Evolutionary conservation across 2,329 filamentous ascomycete species (phyloP).

Genomic region (Tolypocladium inflatum): DNA sequence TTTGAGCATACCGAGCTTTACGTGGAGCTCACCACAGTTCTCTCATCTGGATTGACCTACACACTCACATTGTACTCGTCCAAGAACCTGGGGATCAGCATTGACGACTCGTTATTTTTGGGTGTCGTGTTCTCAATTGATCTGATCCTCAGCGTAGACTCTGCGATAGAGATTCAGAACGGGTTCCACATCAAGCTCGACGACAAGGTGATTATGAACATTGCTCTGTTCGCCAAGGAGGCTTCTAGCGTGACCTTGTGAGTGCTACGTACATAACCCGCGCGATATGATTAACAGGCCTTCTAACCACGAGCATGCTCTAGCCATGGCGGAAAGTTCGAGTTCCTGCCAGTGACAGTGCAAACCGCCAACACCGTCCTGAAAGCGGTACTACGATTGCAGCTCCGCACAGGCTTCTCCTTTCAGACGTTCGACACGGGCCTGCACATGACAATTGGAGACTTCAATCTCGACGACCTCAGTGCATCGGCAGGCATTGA

Average conservation of each 20-base stretch:
- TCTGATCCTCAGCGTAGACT: conserved; percentile 38
- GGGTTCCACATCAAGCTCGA: conserved; percentile 48
- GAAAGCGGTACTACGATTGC: conserved; percentile 36
- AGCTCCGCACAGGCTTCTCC: conserved; percentile 32
- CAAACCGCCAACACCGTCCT: conserved; percentile 30
- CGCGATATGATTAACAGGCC: neutral
- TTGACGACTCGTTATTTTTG: conserved; percentile 28
- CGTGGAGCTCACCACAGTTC: conserved; percentile 31
- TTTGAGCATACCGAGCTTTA: conserved; percentile 45
- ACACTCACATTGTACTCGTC: conserved; percentile 39
- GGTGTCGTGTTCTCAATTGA: conserved; percentile 41
- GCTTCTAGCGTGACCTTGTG: conserved; percentile 40
- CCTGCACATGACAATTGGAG: neutral
- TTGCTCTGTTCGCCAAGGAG: conserved; percentile 39
- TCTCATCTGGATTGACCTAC: conserved; percentile 33
- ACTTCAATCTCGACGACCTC: conserved; percentile 9
- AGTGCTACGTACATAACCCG: conserved; percentile 14
- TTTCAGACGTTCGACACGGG: conserved; percentile 1
- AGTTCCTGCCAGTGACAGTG: conserved; percentile 46
- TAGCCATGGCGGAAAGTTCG: conserved; percentile 43
- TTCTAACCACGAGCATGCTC: neutral
- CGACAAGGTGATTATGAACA: conserved; percentile 35
- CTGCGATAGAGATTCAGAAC: conserved; percentile 37
- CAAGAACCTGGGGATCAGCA: conserved; percentile 29
- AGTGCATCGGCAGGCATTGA: conserved; percentile 34